A percentile compares a stretch with the other conserved stretches of the same genome.
Evolutionary conservation across 176 grass and related monocot species (phyloP).

Genomic region (Cenchrus purpureus): DNA sequence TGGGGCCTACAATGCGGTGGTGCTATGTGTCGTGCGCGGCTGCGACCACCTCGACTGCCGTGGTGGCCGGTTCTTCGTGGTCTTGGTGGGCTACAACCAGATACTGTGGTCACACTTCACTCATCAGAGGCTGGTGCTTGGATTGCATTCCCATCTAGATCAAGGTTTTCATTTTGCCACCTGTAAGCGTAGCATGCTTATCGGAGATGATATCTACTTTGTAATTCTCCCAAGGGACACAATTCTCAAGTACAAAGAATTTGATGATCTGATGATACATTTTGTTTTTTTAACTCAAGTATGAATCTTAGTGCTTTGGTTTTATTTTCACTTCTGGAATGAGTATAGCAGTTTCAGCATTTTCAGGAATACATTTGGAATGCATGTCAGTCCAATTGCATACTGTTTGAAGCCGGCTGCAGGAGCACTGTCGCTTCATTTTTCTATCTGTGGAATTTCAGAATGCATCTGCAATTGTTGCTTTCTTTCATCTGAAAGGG

Average conservation of each 20-base stretch:
- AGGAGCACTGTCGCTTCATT: background rate
- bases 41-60: slow-evolving; percentile 13
- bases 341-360: too few species aligned
- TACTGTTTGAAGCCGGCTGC: background rate
- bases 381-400: too few species aligned
- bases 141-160: background rate
- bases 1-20: background rate
- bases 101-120: background rate
- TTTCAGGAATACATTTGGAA: too few species aligned
- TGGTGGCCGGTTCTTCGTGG: background rate
- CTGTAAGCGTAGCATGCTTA: background rate
- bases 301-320: background rate
- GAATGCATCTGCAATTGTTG: background rate
- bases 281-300: background rate
- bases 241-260: background rate
- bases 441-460: background rate
- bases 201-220: slow-evolving; percentile 7
- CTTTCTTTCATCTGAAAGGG: background rate
- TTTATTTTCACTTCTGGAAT: background rate
- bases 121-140: background rate
- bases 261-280: background rate
- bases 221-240: too few species aligned
- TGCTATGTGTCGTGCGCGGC: background rate
- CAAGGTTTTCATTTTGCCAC: too few species aligned
- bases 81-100: background rate